These are phyloP conservation scores for Suhomyces maxii DNA, from an alignment of 1,139 yeast genomes.

Conservation along the genomic window DNA sequence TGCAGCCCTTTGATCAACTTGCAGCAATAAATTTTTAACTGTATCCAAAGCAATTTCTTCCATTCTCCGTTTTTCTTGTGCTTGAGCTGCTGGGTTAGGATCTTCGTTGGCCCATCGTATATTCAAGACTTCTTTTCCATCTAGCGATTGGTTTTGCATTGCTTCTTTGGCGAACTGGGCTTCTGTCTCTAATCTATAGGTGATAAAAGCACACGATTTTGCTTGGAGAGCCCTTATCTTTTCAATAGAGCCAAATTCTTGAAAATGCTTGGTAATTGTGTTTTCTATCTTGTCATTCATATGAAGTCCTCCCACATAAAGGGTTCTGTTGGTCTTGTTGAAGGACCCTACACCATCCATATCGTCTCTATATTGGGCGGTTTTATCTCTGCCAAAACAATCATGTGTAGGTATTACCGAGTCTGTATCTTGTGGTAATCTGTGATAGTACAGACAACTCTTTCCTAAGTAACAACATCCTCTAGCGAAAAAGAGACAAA, in stretches of 20 bases:
- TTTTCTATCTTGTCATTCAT: constrained; percentile 30
- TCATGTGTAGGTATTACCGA: constrained; percentile 64
- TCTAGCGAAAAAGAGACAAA: constrained; percentile 84
- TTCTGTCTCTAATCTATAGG: constrained; percentile 62
- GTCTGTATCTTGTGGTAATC: constrained; percentile 62
- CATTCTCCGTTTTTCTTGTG: constrained; percentile 43
- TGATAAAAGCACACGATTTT: constrained; percentile 78
- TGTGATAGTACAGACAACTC: constrained; percentile 73
- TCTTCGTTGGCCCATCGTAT: constrained; percentile 92
- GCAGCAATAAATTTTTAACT: constrained; percentile 29
- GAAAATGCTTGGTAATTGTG: constrained; percentile 50
- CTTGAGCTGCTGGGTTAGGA: constrained; percentile 71
- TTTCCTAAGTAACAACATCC: constrained; percentile 84
- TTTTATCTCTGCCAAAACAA: constrained; percentile 91
- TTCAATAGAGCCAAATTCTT: constrained; percentile 78
- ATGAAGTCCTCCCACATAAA: constrained; percentile 73
- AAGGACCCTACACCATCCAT: constrained; percentile 96
- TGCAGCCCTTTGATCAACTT: constrained; percentile 3
- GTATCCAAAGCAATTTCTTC: constrained; percentile 39
- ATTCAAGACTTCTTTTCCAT: constrained; percentile 61
- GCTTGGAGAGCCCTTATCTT: constrained; percentile 59
- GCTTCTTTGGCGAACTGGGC: constrained; percentile 97
- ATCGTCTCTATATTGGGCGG: constrained; percentile 81
- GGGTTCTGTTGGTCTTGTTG: constrained; percentile 62
- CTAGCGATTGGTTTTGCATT: constrained; percentile 76